Base-by-base conservation (phyloP, 768 basidiomycete species). In the Xerocomellus chrysenteron region DNA sequence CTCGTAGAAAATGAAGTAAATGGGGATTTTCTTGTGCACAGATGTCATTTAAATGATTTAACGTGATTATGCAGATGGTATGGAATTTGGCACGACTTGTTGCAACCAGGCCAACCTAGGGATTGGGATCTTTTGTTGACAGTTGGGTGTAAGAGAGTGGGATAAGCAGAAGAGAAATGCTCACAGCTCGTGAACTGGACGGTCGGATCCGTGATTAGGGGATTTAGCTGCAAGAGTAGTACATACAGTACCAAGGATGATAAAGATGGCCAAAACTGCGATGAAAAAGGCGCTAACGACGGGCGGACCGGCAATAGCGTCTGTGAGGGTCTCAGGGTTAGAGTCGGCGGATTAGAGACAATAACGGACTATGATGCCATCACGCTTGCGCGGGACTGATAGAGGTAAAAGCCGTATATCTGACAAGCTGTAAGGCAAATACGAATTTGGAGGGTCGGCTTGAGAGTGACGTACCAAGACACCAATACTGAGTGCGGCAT, bases 251-350 rank as follows among this genome's bases (percentile, higher is more conserved):
- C 91, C 87, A 74, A 94, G 86, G 56, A 96, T 78, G 58, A 92
- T 64, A 67, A 97, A 97, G 73, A 97, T 98, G 47, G 84, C 80
- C 28, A 96, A 80, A 9, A 99, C 82, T 9, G 93, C 97, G 45
- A 87, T 72, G 77, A 99, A 98, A 17, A 99, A 76, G 7, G 82
- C 74, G 65, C 90, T 94, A 47, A 99, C 84, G 33, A 94, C 55
- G 24, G 97, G 68, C 0, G 97, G 97, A 2, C 95, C 97, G 3
- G 80, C 68, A 9, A 94, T 81, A 48, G 86, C 82, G 65, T 97
- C 96, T 96, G 59, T 16, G 49, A 46, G 35, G 19, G 10, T 14
- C 36, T 64, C 26, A 47, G 57, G 36, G 53, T 45, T 11, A 37
- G 28, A 11, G 33, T 9, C 11, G 16, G 49, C 19, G n/a, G 44